These are phyloP conservation scores for Alloteropsis semialata DNA, from an alignment of 176 grass and related monocot genomes.

Conservation along the genomic window DNA sequence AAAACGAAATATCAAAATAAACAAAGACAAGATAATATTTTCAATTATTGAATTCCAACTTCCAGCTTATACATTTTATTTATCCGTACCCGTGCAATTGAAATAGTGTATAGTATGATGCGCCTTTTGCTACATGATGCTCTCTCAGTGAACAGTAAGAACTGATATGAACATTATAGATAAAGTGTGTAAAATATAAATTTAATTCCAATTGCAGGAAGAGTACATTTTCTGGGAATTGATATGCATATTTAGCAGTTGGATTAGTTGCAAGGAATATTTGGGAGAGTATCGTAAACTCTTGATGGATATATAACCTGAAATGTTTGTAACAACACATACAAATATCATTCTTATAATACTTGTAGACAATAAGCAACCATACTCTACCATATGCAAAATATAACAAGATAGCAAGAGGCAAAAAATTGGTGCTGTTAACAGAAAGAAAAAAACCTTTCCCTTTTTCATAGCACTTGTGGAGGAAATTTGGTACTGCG, in stretches of 20 bases:
- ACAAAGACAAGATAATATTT: background rate
- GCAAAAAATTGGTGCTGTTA: background rate
- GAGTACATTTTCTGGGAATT: background rate
- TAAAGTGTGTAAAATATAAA: background rate
- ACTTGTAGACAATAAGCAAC: background rate
- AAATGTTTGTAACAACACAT: background rate
- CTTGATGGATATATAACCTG: background rate
- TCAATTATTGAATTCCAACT: background rate
- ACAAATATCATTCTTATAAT: background rate
- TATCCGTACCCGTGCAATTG: background rate
- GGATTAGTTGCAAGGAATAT: background rate
- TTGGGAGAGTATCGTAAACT: background rate
- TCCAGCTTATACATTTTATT: background rate
- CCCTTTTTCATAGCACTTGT: conserved; percentile 25
- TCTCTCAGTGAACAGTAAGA: background rate
- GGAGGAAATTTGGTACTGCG: conserved; percentile 47
- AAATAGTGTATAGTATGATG: background rate
- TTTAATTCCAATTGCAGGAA: background rate
- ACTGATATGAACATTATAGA: background rate
- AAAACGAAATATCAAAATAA: background rate
- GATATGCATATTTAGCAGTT: background rate
- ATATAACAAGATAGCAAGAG: background rate
- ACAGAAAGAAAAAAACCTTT: conserved; percentile 43
- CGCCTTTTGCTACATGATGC: background rate
- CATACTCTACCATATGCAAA: background rate